Percentiles rank a stretch among this genome's conserved stretches.
These are phyloP conservation scores for Phytophthora tubulina DNA, from an alignment of 352 stramenopile genomes.

Conservation along the genomic window DNA sequence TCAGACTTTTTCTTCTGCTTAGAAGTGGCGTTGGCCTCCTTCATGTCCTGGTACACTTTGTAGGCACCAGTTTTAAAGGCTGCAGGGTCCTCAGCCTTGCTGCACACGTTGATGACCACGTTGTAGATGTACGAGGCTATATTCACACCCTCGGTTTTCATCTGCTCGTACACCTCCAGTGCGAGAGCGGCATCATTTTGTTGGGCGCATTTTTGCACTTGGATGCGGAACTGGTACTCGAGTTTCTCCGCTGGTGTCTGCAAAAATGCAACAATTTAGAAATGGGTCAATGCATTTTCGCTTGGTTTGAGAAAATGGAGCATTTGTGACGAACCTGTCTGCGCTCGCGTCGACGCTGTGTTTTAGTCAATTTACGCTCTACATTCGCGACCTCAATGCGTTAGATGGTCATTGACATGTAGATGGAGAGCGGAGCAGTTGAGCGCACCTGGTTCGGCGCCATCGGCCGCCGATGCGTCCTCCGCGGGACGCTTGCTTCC, in stretches of 20 bases:
- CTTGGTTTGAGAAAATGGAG: not conserved
- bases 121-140: conserved; percentile 63
- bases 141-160: conserved; percentile 48
- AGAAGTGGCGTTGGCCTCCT: conserved; percentile 34
- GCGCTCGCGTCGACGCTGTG: conserved; percentile 53
- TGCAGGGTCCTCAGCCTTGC: conserved; percentile 49
- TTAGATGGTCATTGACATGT: not conserved
- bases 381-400: not conserved
- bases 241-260: conserved; percentile 59
- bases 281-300: not conserved
- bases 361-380: conserved; percentile 49
- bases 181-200: conserved; percentile 49
- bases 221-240: conserved; percentile 48
- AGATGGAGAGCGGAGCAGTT: not conserved
- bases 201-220: conserved; percentile 56
- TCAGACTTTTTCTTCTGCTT: conserved; percentile 28
- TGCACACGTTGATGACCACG: conserved; percentile 71
- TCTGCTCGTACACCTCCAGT: conserved; percentile 62
- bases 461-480: conserved; percentile 15
- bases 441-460: conserved; percentile 26
- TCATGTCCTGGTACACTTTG: conserved; percentile 76
- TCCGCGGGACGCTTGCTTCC: conserved; percentile 43
- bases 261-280: not conserved
- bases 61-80: conserved; percentile 56
- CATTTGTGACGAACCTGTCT: conserved; percentile 48